These are phyloP conservation scores for Sugiyamaella mastotermitis DNA, from an alignment of 805 yeast species.

Conservation along the genomic window DNA sequence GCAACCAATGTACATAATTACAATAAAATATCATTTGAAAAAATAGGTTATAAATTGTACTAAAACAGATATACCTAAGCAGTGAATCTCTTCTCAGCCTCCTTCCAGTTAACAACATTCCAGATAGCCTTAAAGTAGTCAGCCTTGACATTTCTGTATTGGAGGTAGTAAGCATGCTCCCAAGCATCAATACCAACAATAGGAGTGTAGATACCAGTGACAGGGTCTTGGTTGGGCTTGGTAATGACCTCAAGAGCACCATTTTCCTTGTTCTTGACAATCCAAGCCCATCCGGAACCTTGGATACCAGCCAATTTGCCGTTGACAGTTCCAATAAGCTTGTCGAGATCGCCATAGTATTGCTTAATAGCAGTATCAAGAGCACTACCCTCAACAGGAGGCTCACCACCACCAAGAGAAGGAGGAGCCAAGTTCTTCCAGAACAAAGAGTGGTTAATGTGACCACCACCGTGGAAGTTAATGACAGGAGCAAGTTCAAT, in stretches of 20 bases:
- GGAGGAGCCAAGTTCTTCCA: conserved; percentile 84
- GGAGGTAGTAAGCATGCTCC: conserved; percentile 96
- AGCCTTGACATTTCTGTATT: conserved; percentile 84
- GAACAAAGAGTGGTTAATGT: conserved; percentile 76
- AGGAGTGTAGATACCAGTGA: conserved; percentile 62
- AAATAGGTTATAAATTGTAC: no score
- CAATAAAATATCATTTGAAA: no score
- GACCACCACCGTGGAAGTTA: conserved; percentile 93
- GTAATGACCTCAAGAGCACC: conserved; percentile 75
- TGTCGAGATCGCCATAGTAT: conserved; percentile 71
- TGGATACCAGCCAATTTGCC: conserved; percentile 76
- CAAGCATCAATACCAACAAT: conserved; percentile 89
- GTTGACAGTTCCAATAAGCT: conserved; percentile 58
- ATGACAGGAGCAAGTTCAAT: conserved; percentile 59
- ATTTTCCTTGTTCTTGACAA: conserved; percentile 67
- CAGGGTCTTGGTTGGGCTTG: conserved; percentile 83
- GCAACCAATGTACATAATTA: no score
- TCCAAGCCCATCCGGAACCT: conserved; percentile 95
- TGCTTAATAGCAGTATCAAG: conserved; percentile 52
- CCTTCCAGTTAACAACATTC: conserved; percentile 92
- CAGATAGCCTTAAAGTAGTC: conserved; percentile 92
- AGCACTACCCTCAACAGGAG: conserved; percentile 47
- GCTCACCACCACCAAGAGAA: conserved; percentile 69
- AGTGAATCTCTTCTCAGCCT: conserved; percentile 61
- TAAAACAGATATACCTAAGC: conserved; percentile 9